phyloP scores from a whole-genome alignment of 1,139 yeast species.

The Saccharomyces hybrid region DNA sequence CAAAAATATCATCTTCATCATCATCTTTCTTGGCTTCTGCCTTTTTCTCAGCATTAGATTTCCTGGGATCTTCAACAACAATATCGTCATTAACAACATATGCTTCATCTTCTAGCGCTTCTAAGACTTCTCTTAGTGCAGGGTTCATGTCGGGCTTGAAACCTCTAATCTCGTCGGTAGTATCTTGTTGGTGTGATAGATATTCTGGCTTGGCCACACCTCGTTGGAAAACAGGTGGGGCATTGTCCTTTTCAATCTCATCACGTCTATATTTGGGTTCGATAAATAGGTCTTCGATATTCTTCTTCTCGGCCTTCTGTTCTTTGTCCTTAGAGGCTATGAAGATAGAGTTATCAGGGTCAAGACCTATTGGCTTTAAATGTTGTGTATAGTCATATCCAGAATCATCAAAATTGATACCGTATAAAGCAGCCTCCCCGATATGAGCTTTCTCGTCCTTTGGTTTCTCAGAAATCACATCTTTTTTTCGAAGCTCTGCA shows the following conservation, averaged over 20 bases:
- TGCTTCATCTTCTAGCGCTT: conserved; percentile 92
- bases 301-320: conserved; percentile 31
- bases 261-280: conserved; percentile 43
- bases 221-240: conserved; percentile 36
- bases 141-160: conserved; percentile 95
- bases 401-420: conserved; percentile 82
- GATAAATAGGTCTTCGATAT: conserved; percentile 32
- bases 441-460: conserved; percentile 36
- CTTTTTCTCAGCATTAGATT: neutral
- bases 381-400: conserved; percentile 95
- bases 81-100: conserved; percentile 53
- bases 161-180: conserved; percentile 80
- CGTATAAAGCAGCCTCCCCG: conserved; percentile 87
- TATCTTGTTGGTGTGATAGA: conserved; percentile 45
- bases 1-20: conserved; percentile 52
- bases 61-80: conserved; percentile 14
- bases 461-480: conserved; percentile 28
- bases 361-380: conserved; percentile 83
- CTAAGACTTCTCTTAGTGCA: conserved; percentile 78
- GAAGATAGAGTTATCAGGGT: conserved; percentile 41
- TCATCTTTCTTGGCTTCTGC: conserved; percentile 26
- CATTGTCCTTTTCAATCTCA: conserved; percentile 49
- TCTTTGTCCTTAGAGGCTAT: conserved; percentile 37
- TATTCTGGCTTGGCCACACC: conserved; percentile 31
- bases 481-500: conserved; percentile 24